These are phyloP conservation scores for Orbilia brochopaga DNA, from an alignment of 2,329 filamentous ascomycete genomes.

Conservation along the genomic window DNA sequence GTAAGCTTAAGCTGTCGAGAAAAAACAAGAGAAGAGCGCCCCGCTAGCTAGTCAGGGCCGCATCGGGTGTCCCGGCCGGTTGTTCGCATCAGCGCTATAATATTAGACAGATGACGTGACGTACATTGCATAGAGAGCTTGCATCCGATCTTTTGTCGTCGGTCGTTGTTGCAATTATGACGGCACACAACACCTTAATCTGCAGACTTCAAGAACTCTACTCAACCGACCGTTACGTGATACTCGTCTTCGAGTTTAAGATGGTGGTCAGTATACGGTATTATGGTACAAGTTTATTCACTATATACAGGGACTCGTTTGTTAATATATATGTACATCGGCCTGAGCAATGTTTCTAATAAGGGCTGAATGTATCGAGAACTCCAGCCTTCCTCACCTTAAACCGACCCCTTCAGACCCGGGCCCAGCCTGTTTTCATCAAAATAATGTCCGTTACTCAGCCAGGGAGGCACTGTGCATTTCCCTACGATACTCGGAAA, in stretches of 20 bases:
- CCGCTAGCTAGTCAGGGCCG: conserved; percentile 17
- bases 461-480: conserved; percentile 43
- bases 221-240: neutral
- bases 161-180: neutral
- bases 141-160: conserved; percentile 29
- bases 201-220: neutral
- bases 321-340: too few species aligned
- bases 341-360: neutral
- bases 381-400: too few species aligned
- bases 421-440: too few species aligned
- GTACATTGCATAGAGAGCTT: conserved; percentile 34
- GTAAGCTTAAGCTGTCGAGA: conserved; percentile 20
- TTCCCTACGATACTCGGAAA: conserved; percentile 43
- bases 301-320: too few species aligned
- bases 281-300: too few species aligned
- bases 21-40: conserved; percentile 5
- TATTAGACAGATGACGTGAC: conserved; percentile 46
- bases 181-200: neutral
- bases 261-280: too few species aligned
- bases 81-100: conserved; percentile 32
- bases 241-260: neutral
- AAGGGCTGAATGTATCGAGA: too few species aligned
- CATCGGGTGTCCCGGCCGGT: conserved; percentile 39
- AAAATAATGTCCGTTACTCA: conserved; percentile 17
- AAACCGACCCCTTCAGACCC: too few species aligned